Evolutionary conservation across 495 filamentous ascomycete genomes (phyloP).

Genomic region (Penicillium goetzii): DNA sequence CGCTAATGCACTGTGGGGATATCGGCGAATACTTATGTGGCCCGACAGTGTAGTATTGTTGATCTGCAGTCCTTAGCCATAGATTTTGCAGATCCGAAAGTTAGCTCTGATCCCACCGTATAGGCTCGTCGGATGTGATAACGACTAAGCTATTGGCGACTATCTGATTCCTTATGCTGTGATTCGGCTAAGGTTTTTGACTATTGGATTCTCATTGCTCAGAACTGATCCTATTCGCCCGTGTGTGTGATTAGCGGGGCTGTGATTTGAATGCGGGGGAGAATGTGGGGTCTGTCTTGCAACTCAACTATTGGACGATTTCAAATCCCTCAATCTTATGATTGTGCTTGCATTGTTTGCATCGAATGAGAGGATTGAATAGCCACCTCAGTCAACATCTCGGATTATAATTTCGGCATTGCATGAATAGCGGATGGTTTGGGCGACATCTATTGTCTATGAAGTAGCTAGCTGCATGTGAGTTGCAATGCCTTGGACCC

Average conservation of each 20-base stretch:
- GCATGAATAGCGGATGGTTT: neutral
- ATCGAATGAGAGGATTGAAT: neutral
- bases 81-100: neutral
- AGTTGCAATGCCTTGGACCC: neutral
- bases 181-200: neutral
- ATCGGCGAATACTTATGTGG: too few relatives aligned
- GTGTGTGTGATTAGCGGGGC: neutral
- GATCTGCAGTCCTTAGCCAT: neutral
- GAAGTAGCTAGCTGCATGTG: neutral
- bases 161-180: neutral
- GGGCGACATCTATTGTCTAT: neutral
- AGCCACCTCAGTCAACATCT: neutral
- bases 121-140: neutral
- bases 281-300: neutral
- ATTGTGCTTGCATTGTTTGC: neutral
- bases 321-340: neutral
- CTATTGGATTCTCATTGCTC: neutral
- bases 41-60: neutral
- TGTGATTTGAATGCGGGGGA: neutral
- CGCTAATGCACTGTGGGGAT: too few relatives aligned
- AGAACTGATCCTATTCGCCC: neutral
- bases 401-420: neutral
- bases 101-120: neutral
- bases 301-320: neutral
- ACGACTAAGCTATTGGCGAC: neutral